Evolutionary conservation across 2,329 filamentous ascomycete genomes (phyloP), one percentile per base, ranked within the genome.

Genomic region (Chrysosphaeria jannelii): DNA sequence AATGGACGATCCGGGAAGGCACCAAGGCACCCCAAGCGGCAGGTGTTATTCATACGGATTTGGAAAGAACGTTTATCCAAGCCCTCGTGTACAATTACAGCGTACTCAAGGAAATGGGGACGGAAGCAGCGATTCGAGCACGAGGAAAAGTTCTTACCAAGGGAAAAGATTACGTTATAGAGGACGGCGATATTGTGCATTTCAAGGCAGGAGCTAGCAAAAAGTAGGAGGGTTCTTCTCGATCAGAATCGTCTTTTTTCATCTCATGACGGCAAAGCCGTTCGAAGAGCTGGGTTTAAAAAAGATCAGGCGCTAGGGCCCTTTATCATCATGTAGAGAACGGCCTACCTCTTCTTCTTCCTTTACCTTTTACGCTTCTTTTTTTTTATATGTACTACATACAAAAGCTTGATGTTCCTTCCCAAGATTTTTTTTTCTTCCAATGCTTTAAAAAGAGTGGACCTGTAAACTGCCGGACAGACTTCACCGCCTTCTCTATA

Each of bases 321-420:
- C 70, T 90, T 89, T 70, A 67, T 93, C 85, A 93, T 93, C 85
- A 89, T 68, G n/a, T n/a, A n/a, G n/a, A n/a, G n/a, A n/a, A n/a
- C n/a, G n/a, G n/a, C n/a, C n/a, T n/a, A n/a, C n/a, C n/a, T n/a
- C n/a, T n/a, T n/a, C n/a, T n/a, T n/a, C n/a, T n/a, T n/a, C n/a
- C n/a, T n/a, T n/a, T n/a, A n/a, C n/a, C n/a, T n/a, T n/a, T n/a
- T n/a, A n/a, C n/a, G n/a, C n/a, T n/a, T n/a, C n/a, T n/a, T n/a
- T n/a, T n/a, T n/a, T n/a, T n/a, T n/a, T n/a, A n/a, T n/a, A n/a
- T n/a, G n/a, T n/a, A n/a, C n/a, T n/a, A n/a, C n/a, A n/a, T n/a
- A n/a, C n/a, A n/a, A n/a, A n/a, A n/a, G n/a, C n/a, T n/a, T n/a
- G n/a, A n/a, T n/a, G n/a, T n/a, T n/a, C n/a, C n/a, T n/a, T n/a